phyloP scores from a whole-genome alignment of 2,329 filamentous ascomycete species.

The Aspergillus glaucus region DNA sequence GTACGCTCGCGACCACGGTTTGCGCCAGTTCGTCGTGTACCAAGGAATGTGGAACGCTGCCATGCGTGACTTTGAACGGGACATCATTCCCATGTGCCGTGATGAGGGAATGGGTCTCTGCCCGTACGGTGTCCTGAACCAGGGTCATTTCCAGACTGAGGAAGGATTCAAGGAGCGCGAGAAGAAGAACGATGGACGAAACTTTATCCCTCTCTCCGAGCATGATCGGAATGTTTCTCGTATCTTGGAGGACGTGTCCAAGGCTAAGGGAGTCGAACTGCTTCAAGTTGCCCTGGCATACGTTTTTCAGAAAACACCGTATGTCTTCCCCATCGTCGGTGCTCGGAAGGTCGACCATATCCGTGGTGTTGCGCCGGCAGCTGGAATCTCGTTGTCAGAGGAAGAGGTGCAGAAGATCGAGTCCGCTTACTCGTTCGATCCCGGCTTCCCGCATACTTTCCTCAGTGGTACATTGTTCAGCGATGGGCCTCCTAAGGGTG shows the following conservation, averaged over 20 bases:
- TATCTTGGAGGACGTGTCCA: constrained; percentile 14
- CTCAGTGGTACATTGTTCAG: constrained; percentile 6
- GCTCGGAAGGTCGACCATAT: constrained; percentile 49
- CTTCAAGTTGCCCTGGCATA: constrained; percentile 41
- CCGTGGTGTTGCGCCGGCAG: constrained; percentile 50
- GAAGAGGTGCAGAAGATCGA: constrained; percentile 54
- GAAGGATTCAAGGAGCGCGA: constrained; percentile 22
- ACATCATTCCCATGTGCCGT: constrained; percentile 61
- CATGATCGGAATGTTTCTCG: constrained; percentile 12
- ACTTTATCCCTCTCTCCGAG: constrained; percentile 7
- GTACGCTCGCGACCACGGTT: constrained; percentile 61
- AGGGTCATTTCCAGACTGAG: constrained; percentile 36
- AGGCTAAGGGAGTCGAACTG: constrained; percentile 2
- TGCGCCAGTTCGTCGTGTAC: constrained; percentile 65
- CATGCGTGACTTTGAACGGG: constrained; percentile 61
- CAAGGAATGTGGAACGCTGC: constrained; percentile 59
- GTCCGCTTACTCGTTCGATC: constrained; percentile 46
- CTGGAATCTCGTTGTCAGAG: constrained; percentile 46
- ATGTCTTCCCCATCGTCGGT: constrained; percentile 52
- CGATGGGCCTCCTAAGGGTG: not conserved
- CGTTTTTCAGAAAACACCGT: constrained; percentile 46
- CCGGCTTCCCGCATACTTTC: constrained; percentile 36
- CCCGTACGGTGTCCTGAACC: constrained; percentile 2
- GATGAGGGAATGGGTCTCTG: constrained; percentile 51
- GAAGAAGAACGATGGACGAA: constrained; percentile 15